Evolutionary conservation across 106 monocot genomes (phyloP).

Genomic region (Dendrobium catenatum): DNA sequence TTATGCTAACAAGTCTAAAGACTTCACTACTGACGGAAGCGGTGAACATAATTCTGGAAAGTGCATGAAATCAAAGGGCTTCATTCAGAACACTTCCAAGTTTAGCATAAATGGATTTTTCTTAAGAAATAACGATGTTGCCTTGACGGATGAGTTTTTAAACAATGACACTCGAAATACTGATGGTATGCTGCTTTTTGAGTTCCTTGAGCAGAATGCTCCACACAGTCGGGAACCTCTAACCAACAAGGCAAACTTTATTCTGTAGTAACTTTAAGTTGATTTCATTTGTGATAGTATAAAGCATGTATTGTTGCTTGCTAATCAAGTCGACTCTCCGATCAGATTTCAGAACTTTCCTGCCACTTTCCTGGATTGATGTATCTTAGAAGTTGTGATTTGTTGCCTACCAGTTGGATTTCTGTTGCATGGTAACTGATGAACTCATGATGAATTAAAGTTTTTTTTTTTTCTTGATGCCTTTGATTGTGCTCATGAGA

Average conservation of each 20-base stretch:
- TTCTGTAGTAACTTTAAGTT: not conserved
- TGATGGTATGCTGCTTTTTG: slow-evolving; percentile 39
- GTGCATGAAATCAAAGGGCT: slow-evolving; percentile 20
- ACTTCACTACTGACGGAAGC: slow-evolving; percentile 56
- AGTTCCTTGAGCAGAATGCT: slow-evolving; percentile 43
- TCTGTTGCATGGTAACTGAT: slow-evolving; percentile 57
- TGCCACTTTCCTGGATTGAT: slow-evolving; percentile 29
- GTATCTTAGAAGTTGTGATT: slow-evolving; percentile 55
- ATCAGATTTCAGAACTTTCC: slow-evolving; percentile 55
- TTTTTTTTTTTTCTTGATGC: not conserved
- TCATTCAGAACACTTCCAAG: slow-evolving; percentile 12
- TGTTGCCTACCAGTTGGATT: slow-evolving; percentile 58
- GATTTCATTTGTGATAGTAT: not conserved
- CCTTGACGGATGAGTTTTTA: slow-evolving; percentile 27
- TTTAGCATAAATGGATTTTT: slow-evolving; percentile 19
- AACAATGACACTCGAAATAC: slow-evolving; percentile 33
- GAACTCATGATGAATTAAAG: not conserved
- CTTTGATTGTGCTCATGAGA: not conserved
- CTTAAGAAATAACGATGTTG: slow-evolving; percentile 12
- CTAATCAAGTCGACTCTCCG: not conserved
- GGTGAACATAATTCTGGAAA: slow-evolving; percentile 56
- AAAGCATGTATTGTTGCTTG: not conserved
- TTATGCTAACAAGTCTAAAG: slow-evolving; percentile 33
- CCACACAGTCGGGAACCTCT: slow-evolving; percentile 62
- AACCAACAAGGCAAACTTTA: slow-evolving; percentile 42